Base-by-base conservation (phyloP, 495 filamentous ascomycete species). In the Monascus purpureus region DNA sequence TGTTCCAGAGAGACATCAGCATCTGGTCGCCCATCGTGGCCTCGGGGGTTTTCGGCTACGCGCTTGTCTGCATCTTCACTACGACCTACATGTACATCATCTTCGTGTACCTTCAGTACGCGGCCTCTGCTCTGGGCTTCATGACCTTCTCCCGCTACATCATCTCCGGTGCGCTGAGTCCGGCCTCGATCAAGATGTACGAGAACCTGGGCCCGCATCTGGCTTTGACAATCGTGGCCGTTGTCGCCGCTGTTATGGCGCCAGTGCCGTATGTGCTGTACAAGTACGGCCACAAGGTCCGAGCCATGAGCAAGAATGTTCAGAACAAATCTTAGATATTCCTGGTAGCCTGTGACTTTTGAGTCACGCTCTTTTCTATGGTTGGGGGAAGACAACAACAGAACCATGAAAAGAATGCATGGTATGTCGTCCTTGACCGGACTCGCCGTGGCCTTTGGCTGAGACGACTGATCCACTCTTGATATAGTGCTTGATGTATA, bases 261-360 rank as follows among this genome's bases (percentile, higher is more conserved):
- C 52, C 60, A 11, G 48, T 72, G 15, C 71, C 69, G 16, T 70
- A 65, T 45, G 22, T 65, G 1, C 52, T 73, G 31, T 72, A 59
- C 34, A 41, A 35, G n/a, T 74, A 59, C 25, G 71, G 69, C 0
- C 47, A 44, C 6, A 41, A 23, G 31, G 59, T 72, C 24, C 43
- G 68, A 27, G 45, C 37, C 30, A 41, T 43, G 29, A 68, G 64
- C 31, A 59, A 55, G 33, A 58, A 56, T 45, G 60, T 22, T 22
- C 20, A 22, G 9, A 22, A 22, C 20, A 22, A 22, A 9, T 4
- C 20, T 9, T 22, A 22, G 20, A n/a, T n/a, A n/a, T n/a, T n/a
- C n/a, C n/a, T n/a, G n/a, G n/a, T n/a, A n/a, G n/a, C n/a, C n/a
- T n/a, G n/a, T n/a, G n/a, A n/a, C n/a, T n/a, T n/a, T n/a, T n/a